Conservation (phyloP, 2,329 filamentous ascomycete genomes). For the Pezicula rhizophila region DNA sequence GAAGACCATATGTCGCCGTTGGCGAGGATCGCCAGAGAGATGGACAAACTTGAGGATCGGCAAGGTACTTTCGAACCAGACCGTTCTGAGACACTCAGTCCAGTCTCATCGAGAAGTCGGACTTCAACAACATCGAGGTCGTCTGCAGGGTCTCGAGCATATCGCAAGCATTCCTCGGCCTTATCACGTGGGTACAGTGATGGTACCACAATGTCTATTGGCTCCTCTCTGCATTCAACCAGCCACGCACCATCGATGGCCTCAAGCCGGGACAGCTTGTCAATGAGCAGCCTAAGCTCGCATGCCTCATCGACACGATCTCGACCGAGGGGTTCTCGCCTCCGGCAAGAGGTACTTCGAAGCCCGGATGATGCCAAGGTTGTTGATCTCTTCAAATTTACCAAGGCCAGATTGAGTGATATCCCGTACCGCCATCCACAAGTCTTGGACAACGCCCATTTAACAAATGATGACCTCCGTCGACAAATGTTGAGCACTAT, state of each 20-base stretch:
- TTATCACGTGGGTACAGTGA: slow-evolving; percentile 52
- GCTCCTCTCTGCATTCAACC: slow-evolving; percentile 44
- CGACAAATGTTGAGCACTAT: slow-evolving; percentile 89
- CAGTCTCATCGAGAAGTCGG: slow-evolving; percentile 27
- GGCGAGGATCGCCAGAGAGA: slow-evolving; percentile 67
- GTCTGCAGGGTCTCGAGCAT: slow-evolving; percentile 48
- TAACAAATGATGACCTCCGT: slow-evolving; percentile 75
- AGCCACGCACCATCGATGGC: slow-evolving; percentile 22
- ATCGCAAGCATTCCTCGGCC: slow-evolving; percentile 43
- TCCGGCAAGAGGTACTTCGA: slow-evolving; percentile 73
- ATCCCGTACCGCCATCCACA: slow-evolving; percentile 72
- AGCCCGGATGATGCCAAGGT: slow-evolving; percentile 70
- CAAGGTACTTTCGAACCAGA: slow-evolving; percentile 17
- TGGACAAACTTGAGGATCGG: slow-evolving; percentile 37
- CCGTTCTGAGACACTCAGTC: slow-evolving; percentile 24
- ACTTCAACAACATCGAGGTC: slow-evolving; percentile 42
- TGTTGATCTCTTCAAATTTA: slow-evolving; percentile 81
- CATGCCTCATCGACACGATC: slow-evolving; percentile 35
- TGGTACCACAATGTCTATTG: slow-evolving; percentile 63
- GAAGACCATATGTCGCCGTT: slow-evolving; percentile 71
- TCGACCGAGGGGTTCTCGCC: slow-evolving; percentile 52
- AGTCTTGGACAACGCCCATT: slow-evolving; percentile 46
- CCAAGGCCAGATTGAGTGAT: slow-evolving; percentile 72
- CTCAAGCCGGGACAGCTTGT: slow-evolving; percentile 46
- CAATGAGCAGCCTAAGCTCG: slow-evolving; percentile 45